Base-by-base conservation (phyloP, 331 rosid species). In the Prunus yedoensis region DNA sequence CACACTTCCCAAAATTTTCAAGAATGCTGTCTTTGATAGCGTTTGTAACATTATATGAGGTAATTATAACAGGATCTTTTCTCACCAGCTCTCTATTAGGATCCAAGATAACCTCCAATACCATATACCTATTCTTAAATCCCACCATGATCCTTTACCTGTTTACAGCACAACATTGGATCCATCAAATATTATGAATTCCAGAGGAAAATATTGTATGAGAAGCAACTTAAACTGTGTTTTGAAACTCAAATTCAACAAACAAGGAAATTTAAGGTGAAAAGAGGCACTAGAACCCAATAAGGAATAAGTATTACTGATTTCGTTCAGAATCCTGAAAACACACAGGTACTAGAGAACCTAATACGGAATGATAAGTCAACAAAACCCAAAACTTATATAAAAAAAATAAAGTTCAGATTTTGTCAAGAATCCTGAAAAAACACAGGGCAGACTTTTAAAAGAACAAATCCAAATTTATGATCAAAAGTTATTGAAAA, bases 1-100 rank as follows among this genome's bases (percentile, higher is more conserved):
- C 98, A 74, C 96, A 91, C 87, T 88, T 93, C 61, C 96, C 96
- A 73, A 91, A 91, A 81, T 91, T 91, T 20, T 85, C 78, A 46
- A 88, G 89, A 70, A 89, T 84, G 87, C 88, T 90, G 11, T 90
- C 95, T 81, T 76, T 89, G 58, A 91, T 83, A 28, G 92, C 92
- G 65, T 86, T 91, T 0, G 84, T 75, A 49, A 93, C 78, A 79
- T 93, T 89, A 70, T 74, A 81, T 54, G 81, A 81, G 38, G 96
- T 91, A 78, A 94, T 56, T 73, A 89, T 90, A 68, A 91, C 75
- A 66, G 91, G 85, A 78, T 87, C 87, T 38, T 83, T 78, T 8
- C 74, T 84, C 5, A 18, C 67, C 17, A 65, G 77, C 4, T 89
- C 95, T 76, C 83, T 86, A 28, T 94, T 90, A 41, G 96, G 90